phyloP scores from a whole-genome alignment of 176 grass and related monocot species.

The Aegilops bicornis region DNA sequence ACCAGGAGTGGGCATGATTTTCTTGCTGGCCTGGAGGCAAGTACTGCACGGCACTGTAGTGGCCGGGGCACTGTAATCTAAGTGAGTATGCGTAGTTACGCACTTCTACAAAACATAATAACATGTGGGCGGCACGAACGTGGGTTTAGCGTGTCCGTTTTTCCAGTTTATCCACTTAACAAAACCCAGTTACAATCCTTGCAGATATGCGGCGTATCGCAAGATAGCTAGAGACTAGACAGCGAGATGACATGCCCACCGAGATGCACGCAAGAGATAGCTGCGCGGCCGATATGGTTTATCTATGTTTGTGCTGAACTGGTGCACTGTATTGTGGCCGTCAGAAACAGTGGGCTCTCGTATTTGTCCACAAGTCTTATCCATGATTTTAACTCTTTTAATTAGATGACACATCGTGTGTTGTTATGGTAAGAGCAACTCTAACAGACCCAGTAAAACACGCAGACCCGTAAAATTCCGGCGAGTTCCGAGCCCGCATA shows the following conservation, averaged over 20 bases:
- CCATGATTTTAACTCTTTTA: not conserved
- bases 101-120: constrained; percentile 6
- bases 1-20: not conserved
- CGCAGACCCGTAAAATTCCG: too few relatives aligned
- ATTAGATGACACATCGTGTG: too few relatives aligned
- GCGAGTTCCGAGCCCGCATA: too few relatives aligned
- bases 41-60: constrained; percentile 19
- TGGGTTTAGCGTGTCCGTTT: constrained; percentile 13
- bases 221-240: constrained; percentile 10
- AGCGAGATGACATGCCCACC: not conserved
- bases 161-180: not conserved
- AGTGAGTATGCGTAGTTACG: constrained; percentile 21
- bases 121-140: constrained; percentile 31
- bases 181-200: constrained; percentile 6
- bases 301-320: not conserved
- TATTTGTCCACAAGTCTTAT: not conserved
- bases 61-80: constrained; percentile 35
- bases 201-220: constrained; percentile 17
- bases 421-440: too few relatives aligned
- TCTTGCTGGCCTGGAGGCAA: not conserved
- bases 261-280: not conserved
- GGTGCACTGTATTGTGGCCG: not conserved
- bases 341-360: not conserved
- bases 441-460: too few relatives aligned
- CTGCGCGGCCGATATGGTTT: constrained; percentile 13